Base-by-base conservation (phyloP, 192 early-diverging fungal species). In the Dissophora globulifera region DNA sequence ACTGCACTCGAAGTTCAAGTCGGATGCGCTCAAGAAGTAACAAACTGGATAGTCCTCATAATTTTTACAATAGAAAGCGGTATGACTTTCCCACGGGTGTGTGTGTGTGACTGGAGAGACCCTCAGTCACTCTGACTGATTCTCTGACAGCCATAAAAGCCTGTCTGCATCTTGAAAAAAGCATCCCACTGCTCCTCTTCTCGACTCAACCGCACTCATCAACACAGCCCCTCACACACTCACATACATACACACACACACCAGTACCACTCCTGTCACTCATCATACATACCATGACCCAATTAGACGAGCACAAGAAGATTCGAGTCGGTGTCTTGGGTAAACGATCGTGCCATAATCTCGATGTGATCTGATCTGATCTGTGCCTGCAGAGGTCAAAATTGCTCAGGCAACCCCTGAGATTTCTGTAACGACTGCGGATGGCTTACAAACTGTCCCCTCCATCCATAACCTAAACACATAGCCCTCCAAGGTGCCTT, bases 401-500 rank as follows among this genome's bases (percentile, higher is more conserved):
- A n/a, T n/a, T n/a, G n/a, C n/a, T n/a, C n/a, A n/a, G n/a, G n/a
- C n/a, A n/a, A n/a, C 8, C 38, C 38, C 38, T 10, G 38, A 40
- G 15, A n/a, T 32, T 22, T 43, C 32, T 19, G 41, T 31, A 15
- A 23, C 30, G 38, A 40, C 27, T 27, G 16, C 20, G 11, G 13
- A 8, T 35, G 2, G 6, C 32, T 19, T 2, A 50, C 48, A 32
- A n/a, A 58, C 48, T 46, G 41, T 43, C 29, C 38, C 19, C 13
- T 53, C 22, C 25, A 8, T 29, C 35, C 19, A 1, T 22, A 43
- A 17, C 20, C 25, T 33, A 20, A 27, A 49, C 7, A 33, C 22
- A 33, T 42, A 88, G 95, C 94, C n/a, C 88, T 98, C 9, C 96
- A 98, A 74, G 96, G 96, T n/a, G 96, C 96, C 25, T 98, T 96